A percentile compares a stretch with the other conserved stretches of the same genome.
These are phyloP conservation scores for Paxillus rubicundulus DNA, from an alignment of 768 basidiomycete genomes.

Conservation along the genomic window DNA sequence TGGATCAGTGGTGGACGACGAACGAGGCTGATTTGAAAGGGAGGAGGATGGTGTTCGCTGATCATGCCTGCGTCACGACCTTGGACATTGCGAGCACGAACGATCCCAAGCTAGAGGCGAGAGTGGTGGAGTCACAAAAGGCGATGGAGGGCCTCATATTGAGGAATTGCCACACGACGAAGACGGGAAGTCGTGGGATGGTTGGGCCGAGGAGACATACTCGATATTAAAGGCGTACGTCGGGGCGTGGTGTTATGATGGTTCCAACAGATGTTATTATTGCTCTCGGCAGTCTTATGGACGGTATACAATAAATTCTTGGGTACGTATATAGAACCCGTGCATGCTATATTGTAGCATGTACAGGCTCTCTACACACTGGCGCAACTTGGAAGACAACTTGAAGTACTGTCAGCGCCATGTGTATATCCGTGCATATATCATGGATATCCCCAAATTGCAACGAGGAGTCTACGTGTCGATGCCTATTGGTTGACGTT, in stretches of 20 bases:
- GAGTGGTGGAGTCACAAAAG: slow-evolving; percentile 21
- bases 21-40: slow-evolving; percentile 34
- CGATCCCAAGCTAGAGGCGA: slow-evolving; percentile 21
- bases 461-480: slow-evolving; percentile 17
- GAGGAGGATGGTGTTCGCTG: slow-evolving; percentile 36
- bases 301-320: background rate
- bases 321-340: background rate
- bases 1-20: slow-evolving; percentile 40
- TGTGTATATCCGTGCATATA: too few species aligned
- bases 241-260: slow-evolving; percentile 14
- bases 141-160: slow-evolving; percentile 21
- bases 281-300: background rate
- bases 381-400: slow-evolving; percentile 11
- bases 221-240: slow-evolving; percentile 24
- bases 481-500: slow-evolving; percentile 5
- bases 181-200: slow-evolving; percentile 21
- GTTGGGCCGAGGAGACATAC: slow-evolving; percentile 23
- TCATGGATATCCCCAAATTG: background rate
- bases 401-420: background rate
- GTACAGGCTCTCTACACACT: slow-evolving; percentile 7
- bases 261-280: background rate
- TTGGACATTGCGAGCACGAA: slow-evolving; percentile 16
- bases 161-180: slow-evolving; percentile 29
- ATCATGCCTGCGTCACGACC: slow-evolving; percentile 41
- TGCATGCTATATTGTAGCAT: slow-evolving; percentile 1